phyloP scores from a whole-genome alignment of 768 basidiomycete genomes.

The Psilocybe subaeruginosa region DNA sequence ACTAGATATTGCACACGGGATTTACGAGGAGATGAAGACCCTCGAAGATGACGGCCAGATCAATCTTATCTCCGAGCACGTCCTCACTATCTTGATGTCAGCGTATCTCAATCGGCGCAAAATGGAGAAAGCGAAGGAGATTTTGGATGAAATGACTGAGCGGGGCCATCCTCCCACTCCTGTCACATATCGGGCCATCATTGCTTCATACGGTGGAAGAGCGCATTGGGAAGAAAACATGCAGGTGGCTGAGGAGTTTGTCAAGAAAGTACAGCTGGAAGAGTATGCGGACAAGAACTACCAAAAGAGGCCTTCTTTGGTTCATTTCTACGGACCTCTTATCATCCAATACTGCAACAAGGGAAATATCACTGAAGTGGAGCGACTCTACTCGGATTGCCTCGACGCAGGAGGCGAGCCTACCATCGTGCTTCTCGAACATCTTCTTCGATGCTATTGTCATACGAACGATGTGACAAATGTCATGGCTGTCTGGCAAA shows the following conservation, averaged over 20 bases:
- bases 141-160: constrained; percentile 73
- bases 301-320: constrained; percentile 18
- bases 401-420: constrained; percentile 57
- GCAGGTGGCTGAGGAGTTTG: constrained; percentile 65
- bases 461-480: constrained; percentile 54
- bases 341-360: constrained; percentile 51
- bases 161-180: constrained; percentile 70
- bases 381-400: constrained; percentile 55
- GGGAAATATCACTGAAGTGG: constrained; percentile 52
- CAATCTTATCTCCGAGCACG: constrained; percentile 53
- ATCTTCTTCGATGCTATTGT: constrained; percentile 76
- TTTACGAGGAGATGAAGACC: constrained; percentile 71
- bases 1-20: constrained; percentile 64
- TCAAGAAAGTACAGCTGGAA: constrained; percentile 44
- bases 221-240: constrained; percentile 48
- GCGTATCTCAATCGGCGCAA: constrained; percentile 66
- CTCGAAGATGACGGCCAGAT: constrained; percentile 35
- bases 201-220: constrained; percentile 55
- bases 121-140: constrained; percentile 54
- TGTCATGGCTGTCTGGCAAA: constrained; percentile 68
- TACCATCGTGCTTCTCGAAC: constrained; percentile 60
- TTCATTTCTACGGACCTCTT: constrained; percentile 62
- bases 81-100: constrained; percentile 76
- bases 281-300: constrained; percentile 3
- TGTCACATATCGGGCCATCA: constrained; percentile 68